Evolutionary conservation across 2,329 filamentous ascomycete species (phyloP).

Genomic region (Thielaviopsis musarum): DNA sequence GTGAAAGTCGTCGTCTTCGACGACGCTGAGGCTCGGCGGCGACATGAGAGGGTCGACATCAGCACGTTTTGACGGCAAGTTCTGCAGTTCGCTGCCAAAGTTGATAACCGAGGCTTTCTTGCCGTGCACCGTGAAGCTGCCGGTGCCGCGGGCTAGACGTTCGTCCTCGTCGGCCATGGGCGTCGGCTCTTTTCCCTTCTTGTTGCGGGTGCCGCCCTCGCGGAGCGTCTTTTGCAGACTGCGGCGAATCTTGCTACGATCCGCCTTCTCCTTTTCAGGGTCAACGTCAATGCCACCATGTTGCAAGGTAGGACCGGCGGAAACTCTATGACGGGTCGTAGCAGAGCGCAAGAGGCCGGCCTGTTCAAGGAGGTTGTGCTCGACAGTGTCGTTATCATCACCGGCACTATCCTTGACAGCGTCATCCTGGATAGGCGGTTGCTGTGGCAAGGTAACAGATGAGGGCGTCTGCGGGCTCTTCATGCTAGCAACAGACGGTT

Average conservation of each 20-base stretch:
- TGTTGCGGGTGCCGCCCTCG: slow-evolving; percentile 57
- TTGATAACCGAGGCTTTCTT: slow-evolving; percentile 96
- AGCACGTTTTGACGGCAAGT: slow-evolving; percentile 47
- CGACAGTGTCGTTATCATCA: slow-evolving; percentile 44
- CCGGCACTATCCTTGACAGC: slow-evolving; percentile 14
- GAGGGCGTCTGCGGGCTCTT: slow-evolving; percentile 17
- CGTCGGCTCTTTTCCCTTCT: slow-evolving; percentile 50
- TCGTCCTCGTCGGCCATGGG: slow-evolving; percentile 34
- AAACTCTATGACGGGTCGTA: slow-evolving; percentile 8
- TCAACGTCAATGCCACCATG: slow-evolving; percentile 10
- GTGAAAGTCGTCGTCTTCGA: slow-evolving; percentile 33
- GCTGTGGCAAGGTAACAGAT: background rate
- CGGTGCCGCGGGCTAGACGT: slow-evolving; percentile 59
- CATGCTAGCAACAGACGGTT: slow-evolving; percentile 15
- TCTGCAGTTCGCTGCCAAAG: slow-evolving; percentile 84
- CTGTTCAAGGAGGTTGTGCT: slow-evolving; percentile 51
- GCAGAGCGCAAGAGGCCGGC: slow-evolving; percentile 36
- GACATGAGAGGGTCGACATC: slow-evolving; percentile 23
- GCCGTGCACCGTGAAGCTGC: slow-evolving; percentile 89
- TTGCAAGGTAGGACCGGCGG: slow-evolving; percentile 4
- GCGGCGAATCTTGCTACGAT: slow-evolving; percentile 56
- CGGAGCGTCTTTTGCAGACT: slow-evolving; percentile 81
- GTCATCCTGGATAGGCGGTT: slow-evolving; percentile 24
- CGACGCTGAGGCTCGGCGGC: slow-evolving; percentile 18
- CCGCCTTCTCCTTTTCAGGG: slow-evolving; percentile 28